Evolutionary conservation across 2,329 filamentous ascomycete species (phyloP).

Genomic region (Stachybotrys chartarum): DNA sequence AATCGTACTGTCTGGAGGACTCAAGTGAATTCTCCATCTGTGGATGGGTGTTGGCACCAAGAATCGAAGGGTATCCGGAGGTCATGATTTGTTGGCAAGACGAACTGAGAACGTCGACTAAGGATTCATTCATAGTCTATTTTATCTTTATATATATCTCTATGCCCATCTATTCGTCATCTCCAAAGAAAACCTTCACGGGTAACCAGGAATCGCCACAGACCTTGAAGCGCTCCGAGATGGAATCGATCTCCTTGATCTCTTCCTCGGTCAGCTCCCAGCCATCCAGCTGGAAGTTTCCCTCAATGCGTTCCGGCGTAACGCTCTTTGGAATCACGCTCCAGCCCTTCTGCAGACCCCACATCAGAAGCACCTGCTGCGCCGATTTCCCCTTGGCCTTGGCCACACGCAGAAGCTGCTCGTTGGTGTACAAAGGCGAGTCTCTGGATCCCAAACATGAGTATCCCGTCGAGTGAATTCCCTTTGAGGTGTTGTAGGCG

Average conservation of each 20-base stretch:
- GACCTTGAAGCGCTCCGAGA: conserved; percentile 75
- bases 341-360: conserved; percentile 75
- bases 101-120: no score
- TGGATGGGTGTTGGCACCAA: no score
- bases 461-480: conserved; percentile 69
- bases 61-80: no score
- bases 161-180: conserved; percentile 56
- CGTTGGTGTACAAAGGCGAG: conserved; percentile 63
- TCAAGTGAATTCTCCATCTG: conserved; percentile 8
- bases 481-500: conserved; percentile 63
- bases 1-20: conserved; percentile 15
- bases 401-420: conserved; percentile 55
- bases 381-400: conserved; percentile 59
- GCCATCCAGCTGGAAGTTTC: conserved; percentile 68
- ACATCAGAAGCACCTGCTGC: conserved; percentile 72
- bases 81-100: no score
- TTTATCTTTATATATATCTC: no score
- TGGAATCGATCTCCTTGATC: conserved; percentile 57
- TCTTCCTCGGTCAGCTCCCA: conserved; percentile 70
- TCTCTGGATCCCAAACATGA: conserved; percentile 66
- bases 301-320: conserved; percentile 63
- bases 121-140: no score
- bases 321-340: conserved; percentile 83
- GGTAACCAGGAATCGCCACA: conserved; percentile 70
- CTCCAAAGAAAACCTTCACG: conserved; percentile 74